Base-by-base conservation (phyloP, 805 yeast species). In the Kluyveromyces nonfermentans region DNA sequence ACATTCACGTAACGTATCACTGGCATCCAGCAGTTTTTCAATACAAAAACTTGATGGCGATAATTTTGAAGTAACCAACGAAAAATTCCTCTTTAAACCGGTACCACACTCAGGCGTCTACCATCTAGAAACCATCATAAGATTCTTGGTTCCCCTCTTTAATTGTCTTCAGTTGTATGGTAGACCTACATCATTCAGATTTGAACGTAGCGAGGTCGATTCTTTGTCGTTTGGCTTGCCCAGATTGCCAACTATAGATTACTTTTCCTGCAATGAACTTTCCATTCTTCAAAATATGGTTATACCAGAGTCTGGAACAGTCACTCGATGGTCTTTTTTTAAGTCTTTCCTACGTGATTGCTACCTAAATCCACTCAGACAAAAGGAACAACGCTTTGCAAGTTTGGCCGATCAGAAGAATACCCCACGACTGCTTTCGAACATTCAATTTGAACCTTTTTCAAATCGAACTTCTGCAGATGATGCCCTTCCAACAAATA, bases 171-270 rank as follows among this genome's bases (percentile, higher is more conserved):
- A 72, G 52, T 62, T 82, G 40, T 84, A 83, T 57, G 93, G 93
- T n/a, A 70, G 90, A 47, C 90, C 93, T 4, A 63, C 65, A 21
- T 77, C 69, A 46, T 74, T 83, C 55, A 66, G 67, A 40, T 72
- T 80, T 25, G 71, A 73, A 44, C 77, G 78, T 58, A 56, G 57
- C 2, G 75, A 80, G 50, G 61, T 64, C 10, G 59, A 69, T 2
- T 78, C 85, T 1, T 58, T 83, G 53, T 67, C 82, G 45, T 84
- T 82, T 64, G 89, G 82, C 0, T 68, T 83, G 46, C 93, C 93
- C 3, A 75, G 74, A 36, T 70, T 83, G 52, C 93, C 93, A n/a
- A 74, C 70, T 42, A 75, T 75, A 20, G 73, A 76, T 51, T 78
- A 78, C 49, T 56, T 82, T 33, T 50, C 57, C 12, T 15, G 20